These are phyloP conservation scores for Tylopilus plumbeoviolaceoides DNA, from an alignment of 768 basidiomycete genomes.

Conservation along the genomic window DNA sequence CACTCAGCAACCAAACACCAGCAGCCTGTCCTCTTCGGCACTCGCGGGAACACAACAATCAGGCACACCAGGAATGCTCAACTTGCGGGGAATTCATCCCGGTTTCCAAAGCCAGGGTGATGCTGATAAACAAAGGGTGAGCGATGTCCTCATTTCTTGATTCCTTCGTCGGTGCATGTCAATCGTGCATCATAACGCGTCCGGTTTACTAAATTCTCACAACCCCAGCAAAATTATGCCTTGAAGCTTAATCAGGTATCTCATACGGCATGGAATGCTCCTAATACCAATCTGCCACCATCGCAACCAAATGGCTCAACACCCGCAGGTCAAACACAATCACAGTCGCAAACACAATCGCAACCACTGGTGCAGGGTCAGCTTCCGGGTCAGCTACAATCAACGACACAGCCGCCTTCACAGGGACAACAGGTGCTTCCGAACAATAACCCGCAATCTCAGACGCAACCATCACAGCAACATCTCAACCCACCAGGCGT, in stretches of 20 bases:
- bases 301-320: conserved; percentile 28
- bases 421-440: conserved; percentile 28
- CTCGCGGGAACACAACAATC: conserved; percentile 45
- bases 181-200: background rate
- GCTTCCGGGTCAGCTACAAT: conserved; percentile 15
- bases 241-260: conserved; percentile 61
- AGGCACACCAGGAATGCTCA: conserved; percentile 66
- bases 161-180: conserved; percentile 1
- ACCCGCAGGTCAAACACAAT: conserved; percentile 18
- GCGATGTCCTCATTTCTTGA: conserved; percentile 23
- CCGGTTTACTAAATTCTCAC: conserved; percentile 5
- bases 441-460: conserved; percentile 32
- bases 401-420: conserved; percentile 24
- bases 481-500: conserved; percentile 54
- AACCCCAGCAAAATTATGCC: conserved; percentile 51
- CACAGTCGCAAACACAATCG: conserved; percentile 23
- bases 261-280: conserved; percentile 62
- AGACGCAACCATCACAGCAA: conserved; percentile 35
- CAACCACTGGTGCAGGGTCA: conserved; percentile 25
- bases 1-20: conserved; percentile 20
- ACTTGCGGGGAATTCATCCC: conserved; percentile 39
- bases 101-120: conserved; percentile 57
- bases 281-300: conserved; percentile 43
- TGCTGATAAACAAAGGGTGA: conserved; percentile 65
- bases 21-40: conserved; percentile 21